Conservation (phyloP, 768 basidiomycete species). For the Dendrothele bispora region DNA sequence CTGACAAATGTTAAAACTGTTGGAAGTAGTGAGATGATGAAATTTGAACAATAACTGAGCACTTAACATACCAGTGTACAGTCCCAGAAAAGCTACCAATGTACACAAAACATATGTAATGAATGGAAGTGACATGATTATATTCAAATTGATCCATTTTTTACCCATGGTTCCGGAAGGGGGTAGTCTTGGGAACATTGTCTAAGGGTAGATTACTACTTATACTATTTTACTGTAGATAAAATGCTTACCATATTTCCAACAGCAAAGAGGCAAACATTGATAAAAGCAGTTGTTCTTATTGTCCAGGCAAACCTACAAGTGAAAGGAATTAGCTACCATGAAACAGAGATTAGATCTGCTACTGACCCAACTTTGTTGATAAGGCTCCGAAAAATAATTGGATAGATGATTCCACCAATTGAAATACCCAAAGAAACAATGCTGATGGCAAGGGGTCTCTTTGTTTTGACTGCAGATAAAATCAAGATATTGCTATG, state of each 20-base stretch:
- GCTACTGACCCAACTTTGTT: constrained; percentile 39
- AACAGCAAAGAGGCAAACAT: constrained; percentile 49
- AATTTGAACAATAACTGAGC: neutral
- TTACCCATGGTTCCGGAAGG: constrained; percentile 47
- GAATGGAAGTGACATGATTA: constrained; percentile 64
- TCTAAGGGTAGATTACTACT: too few species aligned
- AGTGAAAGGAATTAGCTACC: neutral
- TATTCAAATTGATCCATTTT: constrained; percentile 54
- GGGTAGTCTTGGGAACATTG: constrained; percentile 53
- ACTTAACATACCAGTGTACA: constrained; percentile 54
- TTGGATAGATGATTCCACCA: constrained; percentile 70
- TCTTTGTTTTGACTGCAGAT: too few species aligned
- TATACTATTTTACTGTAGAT: too few species aligned
- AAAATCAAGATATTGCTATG: too few species aligned
- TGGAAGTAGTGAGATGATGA: constrained; percentile 22
- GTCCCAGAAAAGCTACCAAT: constrained; percentile 60
- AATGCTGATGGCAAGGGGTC: constrained; percentile 64
- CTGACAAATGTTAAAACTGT: constrained; percentile 72
- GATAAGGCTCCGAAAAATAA: constrained; percentile 56
- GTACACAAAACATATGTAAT: constrained; percentile 57
- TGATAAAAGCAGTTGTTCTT: constrained; percentile 65
- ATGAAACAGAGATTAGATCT: neutral
- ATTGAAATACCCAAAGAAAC: constrained; percentile 65
- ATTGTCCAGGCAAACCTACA: constrained; percentile 77
- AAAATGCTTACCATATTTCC: too few species aligned